Evolutionary conservation across 2,329 filamentous ascomycete genomes (phyloP).

Genomic region (Sclerotinia borealis): DNA sequence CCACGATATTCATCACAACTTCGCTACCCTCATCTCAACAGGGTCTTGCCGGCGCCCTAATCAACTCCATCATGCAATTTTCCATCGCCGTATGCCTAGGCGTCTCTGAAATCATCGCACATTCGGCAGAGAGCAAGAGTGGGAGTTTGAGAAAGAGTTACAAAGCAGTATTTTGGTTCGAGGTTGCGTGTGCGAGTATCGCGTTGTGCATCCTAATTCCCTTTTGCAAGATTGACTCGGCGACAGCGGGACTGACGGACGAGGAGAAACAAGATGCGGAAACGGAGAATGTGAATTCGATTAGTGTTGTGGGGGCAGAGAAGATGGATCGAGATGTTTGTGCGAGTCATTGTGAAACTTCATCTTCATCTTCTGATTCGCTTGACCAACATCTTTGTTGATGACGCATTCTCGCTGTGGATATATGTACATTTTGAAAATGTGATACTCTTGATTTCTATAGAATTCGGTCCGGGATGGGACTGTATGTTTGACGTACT

Average conservation of each 20-base stretch:
- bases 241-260: background rate
- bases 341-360: background rate
- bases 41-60: constrained; percentile 61
- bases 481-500: background rate
- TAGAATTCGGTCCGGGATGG: background rate
- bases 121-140: background rate
- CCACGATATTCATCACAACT: constrained; percentile 70
- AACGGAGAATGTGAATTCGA: background rate
- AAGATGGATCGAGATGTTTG: background rate
- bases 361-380: background rate
- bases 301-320: background rate
- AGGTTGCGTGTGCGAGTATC: constrained; percentile 1
- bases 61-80: constrained; percentile 40
- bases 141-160: constrained; percentile 1
- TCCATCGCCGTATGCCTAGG: constrained; percentile 8
- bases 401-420: background rate
- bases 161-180: constrained; percentile 10
- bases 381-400: background rate
- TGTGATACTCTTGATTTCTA: background rate
- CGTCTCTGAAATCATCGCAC: background rate
- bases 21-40: constrained; percentile 57
- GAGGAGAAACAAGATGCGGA: background rate
- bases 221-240: constrained; percentile 11
- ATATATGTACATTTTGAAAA: background rate
- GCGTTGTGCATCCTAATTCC: constrained; percentile 5